Evolutionary conservation across 139 green algal species (phyloP), one percentile per base, ranked within the genome.

Genomic region (Raphidocelis subcapitata): DNA sequence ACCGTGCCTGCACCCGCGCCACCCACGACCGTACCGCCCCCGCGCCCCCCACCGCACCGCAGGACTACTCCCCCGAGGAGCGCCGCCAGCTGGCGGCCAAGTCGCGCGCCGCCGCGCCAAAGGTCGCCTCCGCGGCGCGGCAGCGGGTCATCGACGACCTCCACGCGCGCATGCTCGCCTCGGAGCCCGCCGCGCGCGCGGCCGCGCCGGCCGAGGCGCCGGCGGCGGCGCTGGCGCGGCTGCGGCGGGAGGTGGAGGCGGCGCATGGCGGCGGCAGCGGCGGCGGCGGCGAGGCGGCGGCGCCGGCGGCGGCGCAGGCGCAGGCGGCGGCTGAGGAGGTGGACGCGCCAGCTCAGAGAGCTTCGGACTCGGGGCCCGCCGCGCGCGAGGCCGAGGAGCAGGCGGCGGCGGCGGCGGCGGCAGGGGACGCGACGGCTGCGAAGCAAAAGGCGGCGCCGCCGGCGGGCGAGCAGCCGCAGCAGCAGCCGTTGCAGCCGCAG

Each of bases 1-100:
- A 49, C 8, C 8, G 41, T 49, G 8, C 8, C 12, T 49, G 41
- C 12, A 49, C 41, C 8, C 8, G 8, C 8, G 8, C 8, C 41
- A 49, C 41, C 12, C 41, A 8, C 41, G 41, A 12, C 41, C 41
- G 41, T 12, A 20, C 41, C 41, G 41, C 41, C 41, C 41, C 41
- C 41, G 8, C 12, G 8, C 41, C 8, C 8, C 41, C 41, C 41
- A 20, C 41, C 41, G 8, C 41, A 49, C 41, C 37, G 60, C 84
- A 91, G 86, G 92, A 99, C 67, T 95, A 86, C 65, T 80, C 86
- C 21, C 86, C 88, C 24, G 92, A 97, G 2, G 91, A 94, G 80
- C 81, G 92, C 26, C 74, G 76, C 4, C 66, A 76, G 51, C 75
- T 98, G 65, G 95, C 92, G 8, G 56, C 65, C 3, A 88, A 88